Conservation (phyloP, 495 filamentous ascomycete species). For the Podospora tetraspora region DNA sequence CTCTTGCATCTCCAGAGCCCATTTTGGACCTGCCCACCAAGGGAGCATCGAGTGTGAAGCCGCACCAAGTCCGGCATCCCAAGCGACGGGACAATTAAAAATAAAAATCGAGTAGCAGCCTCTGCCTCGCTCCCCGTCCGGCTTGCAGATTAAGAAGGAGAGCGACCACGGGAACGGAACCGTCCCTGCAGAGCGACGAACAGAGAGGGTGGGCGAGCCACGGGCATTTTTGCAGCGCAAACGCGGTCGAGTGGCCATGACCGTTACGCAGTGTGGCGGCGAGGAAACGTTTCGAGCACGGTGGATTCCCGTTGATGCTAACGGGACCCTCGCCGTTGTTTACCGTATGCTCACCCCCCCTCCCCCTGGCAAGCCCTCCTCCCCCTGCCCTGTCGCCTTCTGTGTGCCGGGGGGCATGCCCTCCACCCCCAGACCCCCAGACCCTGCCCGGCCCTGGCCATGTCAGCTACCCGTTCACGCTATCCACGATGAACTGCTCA, state of each 20-base stretch:
- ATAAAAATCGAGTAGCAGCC: slow-evolving; percentile 1
- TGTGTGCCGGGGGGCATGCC: not conserved
- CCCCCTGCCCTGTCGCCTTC: slow-evolving; percentile 1
- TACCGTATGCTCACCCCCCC: not conserved
- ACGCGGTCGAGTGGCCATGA: slow-evolving; percentile 19
- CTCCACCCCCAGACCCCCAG: slow-evolving; percentile 2
- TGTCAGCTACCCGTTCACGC: slow-evolving; percentile 10
- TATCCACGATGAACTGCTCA: slow-evolving; percentile 3
- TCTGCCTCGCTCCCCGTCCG: not conserved
- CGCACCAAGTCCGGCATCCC: slow-evolving; percentile 1
- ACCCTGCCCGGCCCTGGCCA: not conserved
- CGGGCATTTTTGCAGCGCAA: slow-evolving; percentile 24
- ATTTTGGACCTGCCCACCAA: not conserved
- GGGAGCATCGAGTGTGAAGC: slow-evolving; percentile 1
- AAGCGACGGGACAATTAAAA: slow-evolving; percentile 11
- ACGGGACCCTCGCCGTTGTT: not conserved
- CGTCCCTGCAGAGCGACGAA: slow-evolving; percentile 7
- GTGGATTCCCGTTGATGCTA: slow-evolving; percentile 10
- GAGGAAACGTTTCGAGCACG: not conserved
- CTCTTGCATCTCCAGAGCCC: not conserved
- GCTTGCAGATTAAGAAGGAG: not conserved
- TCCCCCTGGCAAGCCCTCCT: not conserved
- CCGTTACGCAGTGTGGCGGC: not conserved
- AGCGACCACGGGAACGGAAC: slow-evolving; percentile 14
- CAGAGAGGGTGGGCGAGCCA: not conserved